A percentile compares a stretch with the other conserved stretches of the same genome.
phyloP scores from a whole-genome alignment of 1,139 yeast species.

The Hansenula sp. region DNA sequence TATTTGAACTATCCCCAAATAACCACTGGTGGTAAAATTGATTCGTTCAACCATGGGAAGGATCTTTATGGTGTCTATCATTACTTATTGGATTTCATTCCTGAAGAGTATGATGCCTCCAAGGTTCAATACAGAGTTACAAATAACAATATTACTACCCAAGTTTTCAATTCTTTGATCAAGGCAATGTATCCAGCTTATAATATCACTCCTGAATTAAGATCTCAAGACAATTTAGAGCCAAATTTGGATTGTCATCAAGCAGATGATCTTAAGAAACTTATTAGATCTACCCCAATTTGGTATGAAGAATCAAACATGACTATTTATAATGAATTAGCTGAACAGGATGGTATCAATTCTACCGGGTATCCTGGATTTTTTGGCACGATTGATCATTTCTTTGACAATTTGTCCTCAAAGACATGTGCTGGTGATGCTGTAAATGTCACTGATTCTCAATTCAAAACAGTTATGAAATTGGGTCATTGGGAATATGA shows the following conservation, averaged over 20 bases:
- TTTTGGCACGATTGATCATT: conserved; percentile 34
- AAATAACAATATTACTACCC: conserved; percentile 32
- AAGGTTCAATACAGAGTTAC: conserved; percentile 30
- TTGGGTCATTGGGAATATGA: conserved; percentile 37
- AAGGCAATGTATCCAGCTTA: conserved; percentile 31
- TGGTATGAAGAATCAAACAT: conserved; percentile 31
- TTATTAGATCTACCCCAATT: conserved; percentile 22
- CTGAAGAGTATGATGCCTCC: conserved; percentile 26
- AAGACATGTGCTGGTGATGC: conserved; percentile 32
- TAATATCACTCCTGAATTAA: conserved; percentile 25
- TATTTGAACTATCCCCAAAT: conserved; percentile 32
- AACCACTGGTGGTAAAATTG: conserved; percentile 32
- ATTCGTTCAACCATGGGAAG: conserved; percentile 31
- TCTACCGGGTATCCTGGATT: conserved; percentile 17
- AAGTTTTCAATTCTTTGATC: conserved; percentile 31
- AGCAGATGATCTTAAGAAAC: conserved; percentile 22
- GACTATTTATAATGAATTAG: conserved; percentile 23
- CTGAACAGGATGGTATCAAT: conserved; percentile 17
- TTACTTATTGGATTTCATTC: conserved; percentile 26
- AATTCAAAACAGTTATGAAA: conserved; percentile 32
- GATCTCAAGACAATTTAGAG: conserved; percentile 30
- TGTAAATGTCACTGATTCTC: conserved; percentile 22
- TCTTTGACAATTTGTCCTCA: conserved; percentile 34
- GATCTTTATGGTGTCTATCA: conserved; percentile 32
- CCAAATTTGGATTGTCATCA: conserved; percentile 28